Base-by-base conservation (phyloP, 2,329 filamentous ascomycete genomes). In the Penicillium sp. region DNA sequence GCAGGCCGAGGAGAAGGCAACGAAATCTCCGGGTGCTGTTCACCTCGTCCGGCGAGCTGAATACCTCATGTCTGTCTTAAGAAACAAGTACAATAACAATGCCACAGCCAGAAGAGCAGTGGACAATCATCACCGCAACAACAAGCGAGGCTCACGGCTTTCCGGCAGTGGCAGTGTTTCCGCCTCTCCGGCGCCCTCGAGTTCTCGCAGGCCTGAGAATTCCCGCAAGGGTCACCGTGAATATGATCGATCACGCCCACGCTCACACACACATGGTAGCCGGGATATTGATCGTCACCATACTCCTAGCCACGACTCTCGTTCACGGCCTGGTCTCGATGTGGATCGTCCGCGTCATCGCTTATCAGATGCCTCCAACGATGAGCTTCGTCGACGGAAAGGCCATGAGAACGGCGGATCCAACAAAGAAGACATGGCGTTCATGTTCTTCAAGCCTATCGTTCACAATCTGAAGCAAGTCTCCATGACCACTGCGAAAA, bases 31-130 rank as follows among this genome's bases (percentile, higher is more conserved):
- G 4, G 94, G 94, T n/a, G 93, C 94, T 19, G 94, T 99, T 27
- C 94, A 99, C 70, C 85, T 99, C 41, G 93, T 97, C 50, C 90
- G 94, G 44, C 89, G 94, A 55, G 90, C 93, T 9, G 94, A 97
- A 68, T 99, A 99, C 69, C 82, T 99, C 13, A 81, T 99, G 38
- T 96, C 91, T n/a, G 91, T 99, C 1, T 78, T 99, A 57, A 91
- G 93, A 69, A 90, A 96, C 67, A 91, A 95, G 73, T 88, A 86
- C 2, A 85, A 85, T 57, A 90, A 96, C 29, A 76, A 70, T 67
- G 81, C 83, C 29, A 84, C 84, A 18, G 89, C 88, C 3, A 91
- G 90, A 70, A 87, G 86, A 67, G 85, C 88, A 1, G 86, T 95
- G 27, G 92, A 96, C 66, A 96, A 96, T 61, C 92, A 97, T 66